A percentile compares a stretch with the other conserved stretches of the same genome.
Evolutionary conservation across 129 eudicot genomes (phyloP).

Genomic region (Solidago caesia): DNA sequence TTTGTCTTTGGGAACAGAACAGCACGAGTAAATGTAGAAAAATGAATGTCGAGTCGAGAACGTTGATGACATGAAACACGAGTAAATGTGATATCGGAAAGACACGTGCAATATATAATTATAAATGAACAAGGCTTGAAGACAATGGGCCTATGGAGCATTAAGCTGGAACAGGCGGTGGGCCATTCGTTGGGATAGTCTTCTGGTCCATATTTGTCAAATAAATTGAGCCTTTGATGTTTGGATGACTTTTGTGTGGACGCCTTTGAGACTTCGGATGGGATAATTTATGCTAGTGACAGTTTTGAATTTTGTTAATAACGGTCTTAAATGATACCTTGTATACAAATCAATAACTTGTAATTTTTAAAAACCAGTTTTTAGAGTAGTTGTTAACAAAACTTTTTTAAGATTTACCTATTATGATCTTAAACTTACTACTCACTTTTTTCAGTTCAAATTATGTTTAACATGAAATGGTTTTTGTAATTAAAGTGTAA

Average conservation of each 20-base stretch:
- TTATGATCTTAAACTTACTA: too few species aligned
- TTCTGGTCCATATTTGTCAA: neutral
- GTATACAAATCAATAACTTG: too few species aligned
- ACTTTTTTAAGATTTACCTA: too few species aligned
- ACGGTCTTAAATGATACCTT: too few species aligned
- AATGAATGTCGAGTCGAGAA: neutral
- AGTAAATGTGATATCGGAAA: neutral
- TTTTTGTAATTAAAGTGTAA: too few species aligned
- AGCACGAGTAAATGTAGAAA: neutral
- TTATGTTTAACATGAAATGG: too few species aligned
- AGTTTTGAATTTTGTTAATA: too few species aligned
- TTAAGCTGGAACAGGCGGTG: neutral
- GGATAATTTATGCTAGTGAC: too few species aligned
- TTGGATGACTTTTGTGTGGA: conserved; percentile 26
- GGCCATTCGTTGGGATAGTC: neutral
- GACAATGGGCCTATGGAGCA: neutral
- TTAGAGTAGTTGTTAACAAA: too few species aligned
- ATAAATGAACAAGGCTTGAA: neutral
- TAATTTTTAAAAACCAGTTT: too few species aligned
- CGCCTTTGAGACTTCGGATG: neutral
- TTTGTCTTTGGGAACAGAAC: too few species aligned
- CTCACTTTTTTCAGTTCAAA: too few species aligned
- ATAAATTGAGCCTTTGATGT: conserved; percentile 14
- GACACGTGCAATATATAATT: neutral
- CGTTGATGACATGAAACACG: neutral